These are phyloP conservation scores for Pestalotiopsis sp. DNA, from an alignment of 2,329 filamentous ascomycete genomes.

Conservation along the genomic window DNA sequence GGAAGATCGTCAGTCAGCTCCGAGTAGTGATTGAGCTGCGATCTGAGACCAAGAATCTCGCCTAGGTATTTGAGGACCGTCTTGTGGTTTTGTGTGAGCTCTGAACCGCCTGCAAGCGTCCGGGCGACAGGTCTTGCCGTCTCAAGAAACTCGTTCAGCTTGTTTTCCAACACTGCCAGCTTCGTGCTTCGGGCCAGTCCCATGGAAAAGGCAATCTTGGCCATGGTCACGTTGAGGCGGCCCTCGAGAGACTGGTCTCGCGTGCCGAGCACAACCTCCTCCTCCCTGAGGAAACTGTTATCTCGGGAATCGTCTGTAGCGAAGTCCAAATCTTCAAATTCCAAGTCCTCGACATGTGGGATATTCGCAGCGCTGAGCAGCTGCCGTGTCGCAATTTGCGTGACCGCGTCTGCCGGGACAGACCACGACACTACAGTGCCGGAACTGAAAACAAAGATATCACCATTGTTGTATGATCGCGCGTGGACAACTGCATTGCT, in stretches of 20 bases:
- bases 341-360: conserved; percentile 70
- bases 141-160: conserved; percentile 82
- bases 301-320: conserved; percentile 74
- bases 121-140: conserved; percentile 82
- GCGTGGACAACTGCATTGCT: conserved; percentile 66
- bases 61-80: conserved; percentile 94
- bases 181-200: conserved; percentile 92
- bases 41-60: conserved; percentile 84
- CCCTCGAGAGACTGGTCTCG: conserved; percentile 54
- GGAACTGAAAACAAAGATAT: conserved; percentile 95
- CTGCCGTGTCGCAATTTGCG: conserved; percentile 69
- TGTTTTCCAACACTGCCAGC: conserved; percentile 85
- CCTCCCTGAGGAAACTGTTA: conserved; percentile 78
- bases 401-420: conserved; percentile 74
- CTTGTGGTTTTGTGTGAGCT: conserved; percentile 68
- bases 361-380: conserved; percentile 77
- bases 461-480: conserved; percentile 67
- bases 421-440: conserved; percentile 95
- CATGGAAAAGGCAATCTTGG: conserved; percentile 96
- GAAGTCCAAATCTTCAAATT: conserved; percentile 91
- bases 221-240: conserved; percentile 67
- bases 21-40: conserved; percentile 94
- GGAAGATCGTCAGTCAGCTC: conserved; percentile 94
- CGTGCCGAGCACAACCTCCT: conserved; percentile 87
- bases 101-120: conserved; percentile 62